phyloP scores from a whole-genome alignment of 495 filamentous ascomycete species.

The Tirmania nivea region DNA sequence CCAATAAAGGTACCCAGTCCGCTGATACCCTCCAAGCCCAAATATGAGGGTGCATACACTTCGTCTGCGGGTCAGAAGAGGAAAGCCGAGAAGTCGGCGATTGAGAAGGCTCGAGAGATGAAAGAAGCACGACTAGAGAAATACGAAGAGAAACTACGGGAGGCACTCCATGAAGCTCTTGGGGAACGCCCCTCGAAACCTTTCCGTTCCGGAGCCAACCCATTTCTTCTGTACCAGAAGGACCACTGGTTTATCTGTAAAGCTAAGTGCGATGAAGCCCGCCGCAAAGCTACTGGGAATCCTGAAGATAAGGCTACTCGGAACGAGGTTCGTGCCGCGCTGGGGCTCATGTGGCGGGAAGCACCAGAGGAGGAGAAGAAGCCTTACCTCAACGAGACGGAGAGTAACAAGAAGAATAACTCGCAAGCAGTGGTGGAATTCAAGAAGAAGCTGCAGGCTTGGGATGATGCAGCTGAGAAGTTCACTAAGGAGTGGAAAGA shows the following conservation, averaged over 20 bases:
- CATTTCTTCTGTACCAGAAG: slow-evolving; percentile 58
- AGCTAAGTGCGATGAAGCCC: slow-evolving; percentile 43
- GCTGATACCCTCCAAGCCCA: slow-evolving; percentile 45
- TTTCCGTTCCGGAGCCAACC: slow-evolving; percentile 43
- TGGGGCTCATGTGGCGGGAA: slow-evolving; percentile 77
- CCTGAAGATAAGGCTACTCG: slow-evolving; percentile 41
- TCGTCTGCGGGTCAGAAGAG: slow-evolving; percentile 26
- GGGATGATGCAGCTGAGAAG: slow-evolving; percentile 42
- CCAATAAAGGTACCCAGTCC: slow-evolving; percentile 57
- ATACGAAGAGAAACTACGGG: slow-evolving; percentile 53
- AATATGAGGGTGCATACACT: slow-evolving; percentile 22
- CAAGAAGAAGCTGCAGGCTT: slow-evolving; percentile 35
- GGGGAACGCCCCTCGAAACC: slow-evolving; percentile 54
- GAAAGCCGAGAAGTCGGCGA: slow-evolving; percentile 25
- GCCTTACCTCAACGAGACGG: slow-evolving; percentile 53
- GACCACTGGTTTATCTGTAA: slow-evolving; percentile 59
- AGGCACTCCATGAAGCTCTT: slow-evolving; percentile 42
- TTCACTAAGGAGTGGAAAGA: slow-evolving; percentile 41
- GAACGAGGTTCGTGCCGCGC: slow-evolving; percentile 57
- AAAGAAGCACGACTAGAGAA: slow-evolving; percentile 36
- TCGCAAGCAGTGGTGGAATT: slow-evolving; percentile 35
- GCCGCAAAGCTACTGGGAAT: slow-evolving; percentile 40
- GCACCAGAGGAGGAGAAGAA: slow-evolving; percentile 41
- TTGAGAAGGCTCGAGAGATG: slow-evolving; percentile 21
- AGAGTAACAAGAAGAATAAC: slow-evolving; percentile 41